These are phyloP conservation scores for Gymnopus androsaceus DNA, from an alignment of 1,284 basidiomycete genomes.

Conservation along the genomic window DNA sequence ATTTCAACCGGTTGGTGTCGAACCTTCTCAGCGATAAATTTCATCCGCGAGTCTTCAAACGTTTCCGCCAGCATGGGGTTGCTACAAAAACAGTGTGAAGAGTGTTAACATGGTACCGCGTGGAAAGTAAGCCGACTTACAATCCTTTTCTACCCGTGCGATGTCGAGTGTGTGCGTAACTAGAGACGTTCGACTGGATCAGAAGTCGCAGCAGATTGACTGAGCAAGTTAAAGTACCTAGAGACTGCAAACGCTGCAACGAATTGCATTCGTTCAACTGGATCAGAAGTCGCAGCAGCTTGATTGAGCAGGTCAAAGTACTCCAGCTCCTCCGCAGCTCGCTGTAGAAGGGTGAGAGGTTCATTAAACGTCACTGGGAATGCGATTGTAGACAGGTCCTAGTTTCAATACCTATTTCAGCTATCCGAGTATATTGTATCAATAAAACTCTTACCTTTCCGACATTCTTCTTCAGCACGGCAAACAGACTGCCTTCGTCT, in stretches of 20 bases:
- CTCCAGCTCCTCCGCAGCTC: conserved; percentile 82
- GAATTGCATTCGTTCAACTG: conserved; percentile 69
- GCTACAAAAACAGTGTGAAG: conserved; percentile 39
- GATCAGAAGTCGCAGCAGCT: conserved; percentile 59
- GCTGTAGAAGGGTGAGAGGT: conserved; percentile 80
- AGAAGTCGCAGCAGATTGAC: conserved; percentile 37
- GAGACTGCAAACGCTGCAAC: conserved; percentile 85
- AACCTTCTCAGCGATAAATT: conserved; percentile 88
- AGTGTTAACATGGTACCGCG: conserved; percentile 1
- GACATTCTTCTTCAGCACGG: conserved; percentile 89
- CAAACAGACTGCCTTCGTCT: conserved; percentile 87
- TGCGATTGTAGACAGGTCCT: conserved; percentile 86
- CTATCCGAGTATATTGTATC: conserved; percentile 13
- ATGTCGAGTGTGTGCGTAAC: conserved; percentile 80
- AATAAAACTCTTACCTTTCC: conserved; percentile 63
- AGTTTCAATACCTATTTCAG: conserved; percentile 6
- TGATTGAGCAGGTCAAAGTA: conserved; percentile 72
- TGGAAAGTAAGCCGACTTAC: conserved; percentile 45
- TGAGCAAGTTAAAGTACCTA: conserved; percentile 72
- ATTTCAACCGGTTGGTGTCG: conserved; percentile 83
- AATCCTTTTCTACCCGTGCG: conserved; percentile 86
- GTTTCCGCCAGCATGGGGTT: conserved; percentile 90
- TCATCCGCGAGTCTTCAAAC: conserved; percentile 79
- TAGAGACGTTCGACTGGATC: conserved; percentile 76
- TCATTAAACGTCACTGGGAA: conserved; percentile 91